Conservation (phyloP, 805 yeast species). For the Wickerhamomyces xylosicus region DNA sequence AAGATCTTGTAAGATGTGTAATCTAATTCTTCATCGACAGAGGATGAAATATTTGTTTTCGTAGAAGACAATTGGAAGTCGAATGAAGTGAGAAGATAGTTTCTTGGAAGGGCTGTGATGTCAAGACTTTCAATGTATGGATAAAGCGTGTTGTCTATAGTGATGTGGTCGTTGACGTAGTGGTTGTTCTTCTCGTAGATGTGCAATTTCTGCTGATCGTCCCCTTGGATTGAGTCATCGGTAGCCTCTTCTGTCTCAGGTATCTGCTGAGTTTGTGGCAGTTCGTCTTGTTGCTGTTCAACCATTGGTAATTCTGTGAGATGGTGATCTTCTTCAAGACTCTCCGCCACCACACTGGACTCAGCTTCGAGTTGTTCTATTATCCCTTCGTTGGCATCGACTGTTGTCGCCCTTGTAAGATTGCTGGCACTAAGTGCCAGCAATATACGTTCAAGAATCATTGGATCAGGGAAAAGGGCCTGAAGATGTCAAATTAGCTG, state of each 20-base stretch:
- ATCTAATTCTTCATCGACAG: conserved; percentile 1
- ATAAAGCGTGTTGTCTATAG: conserved; percentile 3
- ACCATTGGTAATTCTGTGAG: no score
- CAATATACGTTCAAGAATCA: neutral
- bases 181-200: neutral
- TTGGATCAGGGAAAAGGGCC: neutral
- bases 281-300: neutral
- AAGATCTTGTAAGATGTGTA: conserved; percentile 53
- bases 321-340: no score
- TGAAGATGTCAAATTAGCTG: no score
- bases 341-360: no score
- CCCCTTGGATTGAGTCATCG: no score
- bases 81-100: conserved; percentile 61
- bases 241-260: no score
- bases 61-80: conserved; percentile 55
- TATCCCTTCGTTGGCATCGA: no score
- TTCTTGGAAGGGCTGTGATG: conserved; percentile 57
- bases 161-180: neutral
- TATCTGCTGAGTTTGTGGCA: no score
- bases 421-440: neutral
- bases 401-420: neutral
- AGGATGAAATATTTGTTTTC: conserved; percentile 18
- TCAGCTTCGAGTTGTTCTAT: no score
- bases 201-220: no score
- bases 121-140: conserved; percentile 54